phyloP scores from a whole-genome alignment of 176 grass and related monocot species.

The Chloris gayana region DNA sequence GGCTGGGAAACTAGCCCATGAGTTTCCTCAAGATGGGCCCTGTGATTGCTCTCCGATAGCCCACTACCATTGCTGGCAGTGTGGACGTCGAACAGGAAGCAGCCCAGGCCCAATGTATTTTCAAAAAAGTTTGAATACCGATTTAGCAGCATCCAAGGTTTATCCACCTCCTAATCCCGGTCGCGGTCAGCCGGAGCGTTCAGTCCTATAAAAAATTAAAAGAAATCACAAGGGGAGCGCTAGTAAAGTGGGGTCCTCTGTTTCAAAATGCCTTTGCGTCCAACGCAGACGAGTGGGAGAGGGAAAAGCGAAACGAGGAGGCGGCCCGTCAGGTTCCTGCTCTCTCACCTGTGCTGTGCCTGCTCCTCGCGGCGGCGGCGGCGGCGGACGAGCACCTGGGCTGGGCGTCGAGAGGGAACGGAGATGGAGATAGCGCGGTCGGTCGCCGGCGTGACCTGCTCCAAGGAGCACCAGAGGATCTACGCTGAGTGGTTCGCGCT shows the following conservation, averaged over 20 bases:
- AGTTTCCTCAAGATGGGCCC: no score
- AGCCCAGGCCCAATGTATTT: neutral
- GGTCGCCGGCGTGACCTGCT: conserved; percentile 41
- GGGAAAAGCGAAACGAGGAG: neutral
- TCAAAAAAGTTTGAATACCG: neutral
- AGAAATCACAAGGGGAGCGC: conserved; percentile 38
- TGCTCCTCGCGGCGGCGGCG: conserved; percentile 28
- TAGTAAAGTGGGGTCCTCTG: conserved; percentile 14
- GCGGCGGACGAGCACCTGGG: neutral
- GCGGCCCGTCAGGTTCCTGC: conserved; percentile 22
- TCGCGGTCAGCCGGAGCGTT: conserved; percentile 24
- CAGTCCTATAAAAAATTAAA: conserved; percentile 19
- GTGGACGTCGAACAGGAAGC: no score
- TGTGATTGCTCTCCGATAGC: no score
- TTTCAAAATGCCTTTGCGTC: conserved; percentile 43
- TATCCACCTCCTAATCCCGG: neutral
- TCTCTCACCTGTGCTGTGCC: neutral
- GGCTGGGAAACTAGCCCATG: neutral
- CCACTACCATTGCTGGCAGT: no score
- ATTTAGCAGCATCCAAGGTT: neutral
- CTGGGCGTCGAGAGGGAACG: conserved; percentile 1
- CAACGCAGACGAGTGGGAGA: conserved; percentile 24
- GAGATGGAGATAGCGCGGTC: conserved; percentile 66
- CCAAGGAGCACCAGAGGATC: conserved; percentile 76
- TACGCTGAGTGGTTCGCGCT: conserved; percentile 82